A percentile compares a stretch with the other conserved stretches of the same genome.
Evolutionary conservation across 192 early-diverging fungal species (phyloP).

Genomic region (Linnemannia elongata): DNA sequence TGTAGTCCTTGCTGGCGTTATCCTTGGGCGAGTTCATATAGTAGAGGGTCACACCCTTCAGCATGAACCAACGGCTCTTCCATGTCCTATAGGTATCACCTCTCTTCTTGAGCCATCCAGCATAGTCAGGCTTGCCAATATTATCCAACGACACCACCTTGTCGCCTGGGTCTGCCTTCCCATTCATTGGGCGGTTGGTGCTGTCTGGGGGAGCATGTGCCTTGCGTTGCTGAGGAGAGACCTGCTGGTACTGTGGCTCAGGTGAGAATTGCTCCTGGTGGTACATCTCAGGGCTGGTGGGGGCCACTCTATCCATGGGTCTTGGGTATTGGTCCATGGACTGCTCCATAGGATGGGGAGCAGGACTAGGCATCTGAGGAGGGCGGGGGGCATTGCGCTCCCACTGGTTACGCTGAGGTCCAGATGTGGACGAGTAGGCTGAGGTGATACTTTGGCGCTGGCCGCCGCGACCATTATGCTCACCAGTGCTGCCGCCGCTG

Average conservation of each 20-base stretch:
- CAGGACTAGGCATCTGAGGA: conserved; percentile 33
- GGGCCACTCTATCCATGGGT: conserved; percentile 11
- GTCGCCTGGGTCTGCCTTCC: conserved; percentile 17
- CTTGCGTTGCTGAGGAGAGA: conserved; percentile 4
- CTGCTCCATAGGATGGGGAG: conserved; percentile 15
- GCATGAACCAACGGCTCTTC: conserved; percentile 72
- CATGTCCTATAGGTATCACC: conserved; percentile 68
- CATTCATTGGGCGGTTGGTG: conserved; percentile 14
- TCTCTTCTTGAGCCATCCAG: conserved; percentile 69
- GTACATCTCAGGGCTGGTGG: conserved; percentile 21
- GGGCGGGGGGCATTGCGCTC: conserved; percentile 25
- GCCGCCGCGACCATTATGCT: conserved; percentile 9
- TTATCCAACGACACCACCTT: conserved; percentile 29
- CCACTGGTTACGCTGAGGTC: conserved; percentile 28
- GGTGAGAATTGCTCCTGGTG: conserved; percentile 25
- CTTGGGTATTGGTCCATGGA: conserved; percentile 26
- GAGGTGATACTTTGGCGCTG: conserved; percentile 31
- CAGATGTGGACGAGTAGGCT: conserved; percentile 27
- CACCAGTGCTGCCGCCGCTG: conserved; percentile 19
- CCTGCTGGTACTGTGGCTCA: background rate
- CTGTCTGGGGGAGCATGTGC: background rate
- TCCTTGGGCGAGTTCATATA: conserved; percentile 68
- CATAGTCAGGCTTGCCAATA: conserved; percentile 64
- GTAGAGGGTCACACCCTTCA: conserved; percentile 66
- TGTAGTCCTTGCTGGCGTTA: conserved; percentile 64